phyloP scores from a whole-genome alignment of 371 early-diverging fungal genomes.

The Saksenaea vasiformis region DNA sequence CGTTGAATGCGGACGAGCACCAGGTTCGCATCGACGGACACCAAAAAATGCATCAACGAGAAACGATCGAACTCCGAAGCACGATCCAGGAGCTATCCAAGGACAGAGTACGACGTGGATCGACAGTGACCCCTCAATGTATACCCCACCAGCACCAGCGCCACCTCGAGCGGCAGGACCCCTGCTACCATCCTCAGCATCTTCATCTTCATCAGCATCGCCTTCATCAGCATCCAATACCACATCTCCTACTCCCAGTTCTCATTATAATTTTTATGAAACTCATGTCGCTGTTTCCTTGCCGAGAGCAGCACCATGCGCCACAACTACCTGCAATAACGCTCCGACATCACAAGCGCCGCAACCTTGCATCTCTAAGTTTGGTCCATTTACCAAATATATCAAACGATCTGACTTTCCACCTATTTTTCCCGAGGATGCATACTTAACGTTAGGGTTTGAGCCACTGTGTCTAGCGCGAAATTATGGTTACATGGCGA shows the following conservation, averaged over 20 bases:
- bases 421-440: slow-evolving; percentile 23
- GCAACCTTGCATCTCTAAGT: slow-evolving; percentile 18
- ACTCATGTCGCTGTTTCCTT: slow-evolving; percentile 24
- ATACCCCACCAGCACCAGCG: neutral
- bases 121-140: slow-evolving; percentile 17
- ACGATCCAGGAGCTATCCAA: slow-evolving; percentile 3
- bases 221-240: neutral
- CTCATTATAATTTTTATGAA: slow-evolving; percentile 8
- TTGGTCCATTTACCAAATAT: slow-evolving; percentile 48
- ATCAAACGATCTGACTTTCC: slow-evolving; percentile 39
- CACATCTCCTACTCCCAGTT: neutral
- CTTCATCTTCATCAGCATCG: neutral
- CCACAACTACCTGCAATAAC: slow-evolving; percentile 9
- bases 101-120: slow-evolving; percentile 24
- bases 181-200: neutral
- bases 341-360: slow-evolving; percentile 13
- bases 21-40: slow-evolving; percentile 9
- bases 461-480: slow-evolving; percentile 54
- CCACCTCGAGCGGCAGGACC: neutral
- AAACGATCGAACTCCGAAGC: neutral
- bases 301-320: neutral
- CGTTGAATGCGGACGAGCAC: slow-evolving; percentile 48
- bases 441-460: slow-evolving; percentile 35
- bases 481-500: slow-evolving; percentile 58
- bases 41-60: neutral